Base-by-base conservation (phyloP, 2,329 filamentous ascomycete species). In the Aspergillus awamori region DNA sequence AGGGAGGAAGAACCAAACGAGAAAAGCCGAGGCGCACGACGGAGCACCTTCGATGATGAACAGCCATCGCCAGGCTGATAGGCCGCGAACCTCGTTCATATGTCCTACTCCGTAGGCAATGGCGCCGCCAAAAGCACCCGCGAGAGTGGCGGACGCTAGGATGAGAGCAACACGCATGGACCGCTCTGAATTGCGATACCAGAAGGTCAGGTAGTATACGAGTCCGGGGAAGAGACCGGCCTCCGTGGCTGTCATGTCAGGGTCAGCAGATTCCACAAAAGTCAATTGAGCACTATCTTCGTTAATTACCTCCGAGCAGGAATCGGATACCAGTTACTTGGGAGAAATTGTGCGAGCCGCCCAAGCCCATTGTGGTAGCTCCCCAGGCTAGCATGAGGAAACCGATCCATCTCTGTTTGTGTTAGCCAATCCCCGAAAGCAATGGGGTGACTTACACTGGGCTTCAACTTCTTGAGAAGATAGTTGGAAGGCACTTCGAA, bases 121-220 rank as follows among this genome's bases (percentile, higher is more conserved):
- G 7, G 83, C 78, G 2, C 84, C 84, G 4, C 83, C 83, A 66
- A 86, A 85, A 0, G 82, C 82, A 36, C 75, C 81, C 65, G 74
- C 84, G 65, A 79, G 82, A 72, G 84, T 85, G n/a, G 74, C 87
- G 76, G 78, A 86, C 72, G 69, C 83, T 53, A 84, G 74, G 68
- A 82, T 79, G 62, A 83, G 80, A 0, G 84, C 83, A 69, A 90
- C 83, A 6, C 86, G 84, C 69, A 86, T 82, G 1, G 81, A 83
- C 20, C 84, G 77, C 69, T 88, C 85, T 3, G 83, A 80, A 5
- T 80, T 77, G 17, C 82, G 81, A 67, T 86, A 87, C 77, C 84
- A 85, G 65, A 85, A 85, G 3, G 81, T 81, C 5, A 83, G 67
- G 63, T 80, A 80, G 63, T 78, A 79, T 8, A 81, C 80, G 15